phyloP scores from a whole-genome alignment of 2,329 filamentous ascomycete genomes.

The Phyllachora maydis region DNA sequence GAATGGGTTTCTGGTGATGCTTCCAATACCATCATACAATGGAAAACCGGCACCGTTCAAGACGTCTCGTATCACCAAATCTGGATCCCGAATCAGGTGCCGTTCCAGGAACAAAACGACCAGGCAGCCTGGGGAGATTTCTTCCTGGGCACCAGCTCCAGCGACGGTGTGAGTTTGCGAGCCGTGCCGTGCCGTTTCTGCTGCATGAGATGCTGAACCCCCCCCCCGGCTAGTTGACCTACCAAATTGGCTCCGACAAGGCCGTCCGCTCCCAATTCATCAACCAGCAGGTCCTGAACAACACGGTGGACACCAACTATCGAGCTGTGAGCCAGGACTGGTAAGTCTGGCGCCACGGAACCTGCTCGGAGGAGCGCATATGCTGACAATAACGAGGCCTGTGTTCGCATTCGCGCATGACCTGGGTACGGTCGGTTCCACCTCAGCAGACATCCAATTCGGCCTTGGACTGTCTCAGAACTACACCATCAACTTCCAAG shows the following conservation, averaged over 20 bases:
- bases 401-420: slow-evolving; percentile 61
- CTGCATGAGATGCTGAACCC: neutral
- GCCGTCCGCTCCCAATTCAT: slow-evolving; percentile 48
- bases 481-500: neutral
- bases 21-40: no score
- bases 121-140: slow-evolving; percentile 1
- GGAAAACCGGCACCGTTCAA: neutral
- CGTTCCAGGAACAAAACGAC: neutral
- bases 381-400: slow-evolving; percentile 23
- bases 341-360: no score
- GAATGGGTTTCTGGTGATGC: no score
- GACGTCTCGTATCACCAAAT: slow-evolving; percentile 1
- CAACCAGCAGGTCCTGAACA: slow-evolving; percentile 12
- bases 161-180: neutral
- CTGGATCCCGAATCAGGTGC: neutral
- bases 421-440: slow-evolving; percentile 15
- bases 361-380: neutral
- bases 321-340: slow-evolving; percentile 39
- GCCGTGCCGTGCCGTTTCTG: neutral
- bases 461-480: neutral
- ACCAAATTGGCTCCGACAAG: slow-evolving; percentile 47
- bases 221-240: slow-evolving; percentile 27
- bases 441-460: neutral
- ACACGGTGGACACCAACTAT: neutral
- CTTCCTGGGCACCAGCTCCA: neutral